These are phyloP conservation scores for Acer negundo DNA, from an alignment of 345 rosid genomes.

Conservation along the genomic window DNA sequence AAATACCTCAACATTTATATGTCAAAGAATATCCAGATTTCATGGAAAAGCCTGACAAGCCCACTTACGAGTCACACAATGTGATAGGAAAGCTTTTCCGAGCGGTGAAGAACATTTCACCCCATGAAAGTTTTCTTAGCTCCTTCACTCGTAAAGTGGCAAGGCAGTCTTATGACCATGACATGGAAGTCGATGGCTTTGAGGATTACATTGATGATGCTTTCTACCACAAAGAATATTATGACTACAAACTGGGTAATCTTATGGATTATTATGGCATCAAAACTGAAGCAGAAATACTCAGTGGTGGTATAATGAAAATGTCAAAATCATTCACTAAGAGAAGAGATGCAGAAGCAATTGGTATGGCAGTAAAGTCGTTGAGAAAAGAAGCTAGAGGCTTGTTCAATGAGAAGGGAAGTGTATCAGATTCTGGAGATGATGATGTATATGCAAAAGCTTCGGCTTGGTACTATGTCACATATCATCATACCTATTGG, in stretches of 20 bases:
- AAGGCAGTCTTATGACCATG: slow-evolving; percentile 18
- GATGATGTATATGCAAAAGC: slow-evolving; percentile 51
- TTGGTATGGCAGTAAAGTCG: slow-evolving; percentile 43
- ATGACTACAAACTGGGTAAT: slow-evolving; percentile 27
- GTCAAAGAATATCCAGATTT: slow-evolving; percentile 38
- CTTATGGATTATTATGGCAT: slow-evolving; percentile 29
- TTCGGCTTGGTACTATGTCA: slow-evolving; percentile 80
- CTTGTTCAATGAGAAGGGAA: slow-evolving; percentile 45
- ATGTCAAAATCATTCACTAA: slow-evolving; percentile 10
- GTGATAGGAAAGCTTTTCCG: slow-evolving; percentile 36
- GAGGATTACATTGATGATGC: slow-evolving; percentile 13
- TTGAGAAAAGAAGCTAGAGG: slow-evolving; percentile 54
- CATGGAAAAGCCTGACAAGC: slow-evolving; percentile 30
- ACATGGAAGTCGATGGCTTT: slow-evolving; percentile 34
- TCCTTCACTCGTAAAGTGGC: slow-evolving; percentile 26
- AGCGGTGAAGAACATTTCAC: slow-evolving; percentile 22
- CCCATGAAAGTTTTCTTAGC: neutral
- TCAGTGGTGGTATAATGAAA: slow-evolving; percentile 27
- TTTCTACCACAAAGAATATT: slow-evolving; percentile 2
- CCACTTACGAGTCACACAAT: slow-evolving; percentile 22
- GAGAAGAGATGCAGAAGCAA: slow-evolving; percentile 38
- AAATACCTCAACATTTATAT: slow-evolving; percentile 6
- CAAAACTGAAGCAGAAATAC: slow-evolving; percentile 32
- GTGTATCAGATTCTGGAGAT: slow-evolving; percentile 18
- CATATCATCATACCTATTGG: slow-evolving; percentile 65